Evolutionary conservation across 2,329 filamentous ascomycete species (phyloP).

Genomic region (Phyllosticta citrichinensis): DNA sequence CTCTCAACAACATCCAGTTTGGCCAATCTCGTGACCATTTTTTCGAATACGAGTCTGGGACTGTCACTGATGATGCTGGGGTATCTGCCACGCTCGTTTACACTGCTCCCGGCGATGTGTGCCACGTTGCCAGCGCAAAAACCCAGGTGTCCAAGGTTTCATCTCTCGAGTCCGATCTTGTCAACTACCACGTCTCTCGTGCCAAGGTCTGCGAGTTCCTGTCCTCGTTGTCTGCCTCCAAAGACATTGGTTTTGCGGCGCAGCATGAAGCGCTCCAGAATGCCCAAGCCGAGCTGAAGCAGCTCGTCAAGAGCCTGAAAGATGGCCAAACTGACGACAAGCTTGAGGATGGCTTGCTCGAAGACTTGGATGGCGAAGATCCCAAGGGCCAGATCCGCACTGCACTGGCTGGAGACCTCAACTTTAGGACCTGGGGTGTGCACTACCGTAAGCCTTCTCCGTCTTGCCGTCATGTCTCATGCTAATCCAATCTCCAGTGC

Average conservation of each 20-base stretch:
- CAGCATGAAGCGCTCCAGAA: slow-evolving; percentile 27
- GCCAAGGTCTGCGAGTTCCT: slow-evolving; percentile 43
- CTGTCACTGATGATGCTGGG: not conserved
- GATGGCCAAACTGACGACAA: slow-evolving; percentile 26
- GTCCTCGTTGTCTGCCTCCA: slow-evolving; percentile 34
- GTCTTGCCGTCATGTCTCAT: not conserved
- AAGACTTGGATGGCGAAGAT: slow-evolving; percentile 38
- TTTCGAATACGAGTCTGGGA: slow-evolving; percentile 19
- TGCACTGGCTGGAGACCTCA: slow-evolving; percentile 31
- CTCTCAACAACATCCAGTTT: slow-evolving; percentile 42
- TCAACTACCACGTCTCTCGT: slow-evolving; percentile 42
- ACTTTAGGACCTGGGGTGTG: slow-evolving; percentile 44
- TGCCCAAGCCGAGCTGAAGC: slow-evolving; percentile 21
- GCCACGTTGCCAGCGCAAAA: not conserved
- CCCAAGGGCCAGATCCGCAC: slow-evolving; percentile 42
- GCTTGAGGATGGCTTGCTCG: slow-evolving; percentile 37
- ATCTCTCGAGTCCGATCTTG: not conserved
- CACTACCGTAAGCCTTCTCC: slow-evolving; percentile 35
- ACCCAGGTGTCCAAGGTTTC: not conserved
- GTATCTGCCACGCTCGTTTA: slow-evolving; percentile 4
- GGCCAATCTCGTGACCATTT: slow-evolving; percentile 51
- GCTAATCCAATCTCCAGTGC: slow-evolving; percentile 21
- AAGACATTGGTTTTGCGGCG: slow-evolving; percentile 17
- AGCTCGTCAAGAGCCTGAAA: not conserved
- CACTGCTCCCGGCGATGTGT: not conserved